Percentiles rank a stretch among this genome's conserved stretches.
Conservation (phyloP, 768 basidiomycete genomes). For the Sarcodon aspratus region DNA sequence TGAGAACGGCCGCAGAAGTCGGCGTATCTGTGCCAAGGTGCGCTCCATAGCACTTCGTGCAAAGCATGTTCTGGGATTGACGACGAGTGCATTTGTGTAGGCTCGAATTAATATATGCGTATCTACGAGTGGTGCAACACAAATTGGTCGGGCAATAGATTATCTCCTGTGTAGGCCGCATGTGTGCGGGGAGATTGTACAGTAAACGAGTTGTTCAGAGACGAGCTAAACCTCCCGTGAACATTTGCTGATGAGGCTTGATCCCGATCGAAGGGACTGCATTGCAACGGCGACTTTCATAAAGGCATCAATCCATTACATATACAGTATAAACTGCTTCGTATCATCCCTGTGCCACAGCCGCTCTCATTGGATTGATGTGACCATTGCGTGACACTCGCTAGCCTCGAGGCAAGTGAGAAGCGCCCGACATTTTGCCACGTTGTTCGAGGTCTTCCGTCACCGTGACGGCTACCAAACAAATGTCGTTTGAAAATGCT, state of each 20-base stretch:
- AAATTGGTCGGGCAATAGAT: neutral
- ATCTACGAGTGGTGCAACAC: neutral
- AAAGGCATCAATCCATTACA: too few species aligned
- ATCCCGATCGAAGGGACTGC: too few species aligned
- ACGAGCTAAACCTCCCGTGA: too few species aligned
- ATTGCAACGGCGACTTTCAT: too few species aligned
- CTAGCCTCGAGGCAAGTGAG: neutral
- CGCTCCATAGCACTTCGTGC: neutral
- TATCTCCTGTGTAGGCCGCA: too few species aligned
- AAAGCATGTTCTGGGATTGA: too few species aligned
- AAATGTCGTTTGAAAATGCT: constrained; percentile 77
- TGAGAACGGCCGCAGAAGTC: constrained; percentile 34
- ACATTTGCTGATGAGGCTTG: too few species aligned
- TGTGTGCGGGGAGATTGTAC: too few species aligned
- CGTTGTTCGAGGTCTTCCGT: neutral
- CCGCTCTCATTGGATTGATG: too few species aligned
- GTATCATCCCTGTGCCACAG: too few species aligned
- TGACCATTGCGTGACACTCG: neutral
- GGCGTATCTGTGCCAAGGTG: constrained; percentile 30
- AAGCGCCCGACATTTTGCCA: neutral
- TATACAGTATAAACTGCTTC: too few species aligned
- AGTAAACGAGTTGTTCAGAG: too few species aligned
- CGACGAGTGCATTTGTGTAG: neutral
- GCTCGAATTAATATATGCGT: neutral
- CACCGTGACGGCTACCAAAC: neutral